A percentile compares a stretch with the other conserved stretches of the same genome.
phyloP scores from a whole-genome alignment of 164 flowering plant genomes.

The Nymphaea thermarum region DNA sequence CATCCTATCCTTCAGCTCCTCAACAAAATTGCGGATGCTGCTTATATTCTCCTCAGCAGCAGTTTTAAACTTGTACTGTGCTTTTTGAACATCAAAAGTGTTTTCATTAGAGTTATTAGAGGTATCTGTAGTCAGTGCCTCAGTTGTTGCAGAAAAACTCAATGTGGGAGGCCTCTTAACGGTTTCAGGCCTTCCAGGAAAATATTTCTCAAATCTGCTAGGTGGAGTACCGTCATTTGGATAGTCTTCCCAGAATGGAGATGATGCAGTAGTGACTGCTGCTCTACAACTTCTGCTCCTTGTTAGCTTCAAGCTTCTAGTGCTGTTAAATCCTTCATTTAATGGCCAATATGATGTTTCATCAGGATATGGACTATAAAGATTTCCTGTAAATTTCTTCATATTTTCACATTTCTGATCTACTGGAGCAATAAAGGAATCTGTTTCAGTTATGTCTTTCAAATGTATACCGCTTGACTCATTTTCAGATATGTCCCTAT shows the following conservation, averaged over 20 bases:
- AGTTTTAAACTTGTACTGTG: constrained; percentile 8
- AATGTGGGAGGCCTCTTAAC: constrained; percentile 15
- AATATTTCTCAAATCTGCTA: constrained; percentile 25
- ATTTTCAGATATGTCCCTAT: not conserved
- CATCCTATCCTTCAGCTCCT: constrained; percentile 63
- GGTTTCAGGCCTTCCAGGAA: constrained; percentile 26
- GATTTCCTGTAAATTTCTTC: constrained; percentile 25
- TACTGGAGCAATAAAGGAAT: constrained; percentile 8
- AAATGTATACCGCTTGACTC: not conserved
- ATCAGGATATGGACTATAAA: constrained; percentile 17
- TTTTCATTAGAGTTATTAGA: constrained; percentile 25
- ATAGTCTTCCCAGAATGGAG: constrained; percentile 18
- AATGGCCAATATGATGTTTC: constrained; percentile 26
- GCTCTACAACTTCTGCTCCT: constrained; percentile 61
- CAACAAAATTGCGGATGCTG: constrained; percentile 63
- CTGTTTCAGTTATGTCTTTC: not conserved
- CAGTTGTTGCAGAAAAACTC: constrained; percentile 14
- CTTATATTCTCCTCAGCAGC: constrained; percentile 60
- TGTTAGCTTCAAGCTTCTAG: constrained; percentile 16
- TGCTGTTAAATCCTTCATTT: constrained; percentile 10
- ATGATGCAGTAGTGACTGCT: constrained; percentile 13
- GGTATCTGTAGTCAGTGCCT: constrained; percentile 16
- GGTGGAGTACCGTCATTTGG: constrained; percentile 29
- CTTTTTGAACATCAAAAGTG: constrained; percentile 15
- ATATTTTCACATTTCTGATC: constrained; percentile 24